phyloP scores from a whole-genome alignment of 78 protist species.

The Anaeramoeba flamelloides region DNA sequence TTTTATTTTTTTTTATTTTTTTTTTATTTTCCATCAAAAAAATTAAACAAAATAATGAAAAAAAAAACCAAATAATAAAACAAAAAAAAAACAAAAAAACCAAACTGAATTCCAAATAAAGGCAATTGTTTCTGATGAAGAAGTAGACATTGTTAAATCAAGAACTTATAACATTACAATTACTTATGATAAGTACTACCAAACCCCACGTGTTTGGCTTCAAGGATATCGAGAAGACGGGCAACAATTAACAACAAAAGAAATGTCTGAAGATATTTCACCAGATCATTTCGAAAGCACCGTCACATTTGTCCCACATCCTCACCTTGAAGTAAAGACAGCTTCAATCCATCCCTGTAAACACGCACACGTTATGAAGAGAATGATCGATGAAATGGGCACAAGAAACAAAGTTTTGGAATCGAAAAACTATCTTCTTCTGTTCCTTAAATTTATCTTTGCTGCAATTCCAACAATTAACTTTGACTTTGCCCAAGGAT shows the following conservation, averaged over 20 bases:
- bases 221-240: conserved; percentile 5
- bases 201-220: conserved; percentile 1
- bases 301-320: neutral
- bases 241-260: neutral
- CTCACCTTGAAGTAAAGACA: neutral
- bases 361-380: neutral
- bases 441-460: conserved; percentile 76
- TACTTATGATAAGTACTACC: conserved; percentile 3
- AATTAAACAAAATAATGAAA: no score
- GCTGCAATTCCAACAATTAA: conserved; percentile 84
- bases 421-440: conserved; percentile 35
- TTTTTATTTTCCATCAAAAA: no score
- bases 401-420: conserved; percentile 25
- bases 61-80: no score
- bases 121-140: conserved; percentile 12
- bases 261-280: neutral
- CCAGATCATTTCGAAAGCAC: neutral
- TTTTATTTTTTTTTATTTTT: no score
- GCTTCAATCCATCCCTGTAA: conserved; percentile 5
- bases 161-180: conserved; percentile 2
- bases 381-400: conserved; percentile 20
- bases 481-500: no score
- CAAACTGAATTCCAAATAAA: no score
- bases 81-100: no score
- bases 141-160: conserved; percentile 37